Evolutionary conservation across 2,329 filamentous ascomycete species (phyloP), one percentile per base, ranked within the genome.

Genomic region (Daldinia eschscholtzii): DNA sequence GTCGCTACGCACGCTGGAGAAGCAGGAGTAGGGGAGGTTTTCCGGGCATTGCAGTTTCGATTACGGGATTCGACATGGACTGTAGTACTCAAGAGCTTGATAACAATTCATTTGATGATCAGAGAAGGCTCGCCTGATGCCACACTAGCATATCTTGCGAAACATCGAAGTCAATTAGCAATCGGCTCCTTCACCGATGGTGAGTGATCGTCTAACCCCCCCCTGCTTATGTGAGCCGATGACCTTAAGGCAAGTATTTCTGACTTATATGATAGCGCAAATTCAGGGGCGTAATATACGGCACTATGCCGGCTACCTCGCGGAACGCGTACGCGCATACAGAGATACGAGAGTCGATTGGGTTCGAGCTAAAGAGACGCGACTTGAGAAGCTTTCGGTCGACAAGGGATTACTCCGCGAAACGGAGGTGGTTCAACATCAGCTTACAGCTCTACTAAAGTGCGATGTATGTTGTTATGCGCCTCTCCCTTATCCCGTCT

Each of bases 31-130:
- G 95, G 91, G 67, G 96, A 99, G 83, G 93, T 99, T 77, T 98
- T 99, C 80, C 91, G 96, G 68, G 93, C 94, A 46, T 85, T 99
- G 61, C 94, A 97, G 79, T 89, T 93, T 79, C 90, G 96, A 59
- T 83, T 99, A 73, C 91, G 94, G 79, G 96, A 99, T 80, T 95
- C 95, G 74, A 97, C 96, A 85, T 99, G 96, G 96, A 99, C 96
- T n/a, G 94, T 98, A 65, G 95, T 97, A 72, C 97, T 98, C 90
- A 99, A 99, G 85, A 91, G 93, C 75, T 85, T 99, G 73, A 97
- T 98, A 76, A 96, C 97, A 56, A 90, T 97, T 53, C 96, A 99
- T 80, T 84, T 98, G 69, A 98, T 99, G 96, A 96, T 99, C 79
- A 89, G 96, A 74, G 96, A 99, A 83, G 96, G 96, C 61, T 91